Evolutionary conservation across 306 rosid genomes (phyloP), one percentile per base, ranked within the genome.

Genomic region (Cucurbita ficifolia): DNA sequence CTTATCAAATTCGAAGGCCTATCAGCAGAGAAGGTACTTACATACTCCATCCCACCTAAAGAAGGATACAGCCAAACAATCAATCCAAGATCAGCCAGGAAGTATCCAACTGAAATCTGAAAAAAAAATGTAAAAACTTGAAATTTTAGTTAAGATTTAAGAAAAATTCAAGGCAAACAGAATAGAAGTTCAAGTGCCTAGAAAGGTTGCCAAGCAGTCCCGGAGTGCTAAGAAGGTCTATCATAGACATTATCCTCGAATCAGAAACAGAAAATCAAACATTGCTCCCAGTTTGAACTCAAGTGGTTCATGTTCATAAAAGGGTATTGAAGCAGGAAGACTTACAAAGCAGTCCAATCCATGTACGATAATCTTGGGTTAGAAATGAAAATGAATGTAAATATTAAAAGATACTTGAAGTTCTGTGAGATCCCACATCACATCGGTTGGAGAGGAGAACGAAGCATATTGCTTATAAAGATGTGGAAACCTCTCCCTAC

Each of bases 21-120:
- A 29, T 7, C 13, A 74, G 52, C 33, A n/a, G 58, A 75, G 59
- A 64, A 79, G 54, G 70, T 55, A 83, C 88, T 79, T 84, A 84
- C 88, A 79, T 81, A 84, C 76, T 84, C 88, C 58, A 81, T 68
- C 77, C 88, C 88, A 56, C 88, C 88, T 77, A 84, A 70, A 63
- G 83, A 79, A 43, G 88, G 88, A 73, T 84, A 84, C 9, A 84
- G 78, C 85, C 85, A 86, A 49, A 79, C 51, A 21, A 86, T 80
- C 83, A 81, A 79, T 77, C 75, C 82, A 63, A 78, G 83, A 81
- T 79, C 87, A 17, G 82, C 82, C 78, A 78, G 48, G 77, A 83
- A 79, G 76, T 81, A 81, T 53, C 88, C 88, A 76, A 83, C 83
- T 65, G 85, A 79, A 52, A 83, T 84, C 88, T 84, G 82, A 10